Evolutionary conservation across 768 basidiomycete genomes (phyloP).

Genomic region (Peribolospora baueri): DNA sequence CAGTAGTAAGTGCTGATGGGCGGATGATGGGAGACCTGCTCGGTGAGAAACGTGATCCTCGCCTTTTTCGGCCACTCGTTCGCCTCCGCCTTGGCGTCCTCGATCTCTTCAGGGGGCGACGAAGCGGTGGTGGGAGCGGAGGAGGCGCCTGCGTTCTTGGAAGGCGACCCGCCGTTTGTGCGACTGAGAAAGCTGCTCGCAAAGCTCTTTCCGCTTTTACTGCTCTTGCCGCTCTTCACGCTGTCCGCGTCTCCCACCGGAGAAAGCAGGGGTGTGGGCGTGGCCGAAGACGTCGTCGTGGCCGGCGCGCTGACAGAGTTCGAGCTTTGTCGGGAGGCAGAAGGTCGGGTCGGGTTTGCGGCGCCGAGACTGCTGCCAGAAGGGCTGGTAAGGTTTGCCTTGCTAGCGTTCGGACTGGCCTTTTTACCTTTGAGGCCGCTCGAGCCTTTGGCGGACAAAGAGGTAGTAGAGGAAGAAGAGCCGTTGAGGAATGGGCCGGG

Average conservation of each 20-base stretch:
- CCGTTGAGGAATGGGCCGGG: conserved; percentile 7
- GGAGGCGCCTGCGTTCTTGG: not conserved
- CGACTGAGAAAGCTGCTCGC: not conserved
- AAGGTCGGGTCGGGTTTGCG: not conserved
- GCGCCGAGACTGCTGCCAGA: not conserved
- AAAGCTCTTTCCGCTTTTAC: not conserved
- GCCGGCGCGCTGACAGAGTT: too few species aligned
- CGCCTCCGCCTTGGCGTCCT: conserved; percentile 24
- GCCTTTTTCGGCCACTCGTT: conserved; percentile 20
- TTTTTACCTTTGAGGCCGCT: not conserved
- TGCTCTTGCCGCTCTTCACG: conserved; percentile 1
- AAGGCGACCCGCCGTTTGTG: too few species aligned
- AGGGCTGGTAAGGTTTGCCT: not conserved
- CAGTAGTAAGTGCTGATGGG: conserved; percentile 50
- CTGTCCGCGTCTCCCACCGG: not conserved
- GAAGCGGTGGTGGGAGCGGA: conserved; percentile 21
- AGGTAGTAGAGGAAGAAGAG: not conserved
- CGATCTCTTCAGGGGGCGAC: conserved; percentile 15
- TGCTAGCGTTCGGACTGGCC: not conserved
- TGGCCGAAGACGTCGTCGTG: too few species aligned
- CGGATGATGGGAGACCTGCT: conserved; percentile 65
- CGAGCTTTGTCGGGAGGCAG: too few species aligned
- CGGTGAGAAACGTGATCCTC: conserved; percentile 13
- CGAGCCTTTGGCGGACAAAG: conserved; percentile 1
- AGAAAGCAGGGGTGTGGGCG: too few species aligned